Evolutionary conservation across 495 filamentous ascomycete genomes (phyloP), one percentile per base, ranked within the genome.

Genomic region (Penicillium herquei): DNA sequence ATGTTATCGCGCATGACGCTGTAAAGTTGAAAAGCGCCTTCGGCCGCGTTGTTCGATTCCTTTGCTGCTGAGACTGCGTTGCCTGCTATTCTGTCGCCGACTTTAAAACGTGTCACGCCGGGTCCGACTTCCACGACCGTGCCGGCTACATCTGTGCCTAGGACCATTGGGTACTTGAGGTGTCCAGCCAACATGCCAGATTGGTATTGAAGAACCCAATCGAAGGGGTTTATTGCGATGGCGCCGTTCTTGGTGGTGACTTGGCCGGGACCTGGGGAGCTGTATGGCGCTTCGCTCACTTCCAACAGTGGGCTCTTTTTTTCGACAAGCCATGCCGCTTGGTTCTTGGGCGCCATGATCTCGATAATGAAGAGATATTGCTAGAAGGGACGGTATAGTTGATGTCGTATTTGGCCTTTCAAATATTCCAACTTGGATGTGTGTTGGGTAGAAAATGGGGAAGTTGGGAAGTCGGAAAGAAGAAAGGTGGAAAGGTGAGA

Each of bases 1-100:
- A 77, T 57, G 44, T 61, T 63, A 7, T 64, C 57, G 7, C 52
- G 54, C 18, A 73, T 43, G 30, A 76, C 53, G 32, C 71, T 67
- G 64, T 81, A 84, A 30, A 57, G 52, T 54, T 80, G 79, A 65
- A 83, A 83, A 10, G 56, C 74, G 31, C 65, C 72, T 42, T 75
- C 48, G 31, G 58, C 42, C 13, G 65, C 46, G 26, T 59, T 49
- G 39, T 30, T 45, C 33, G 14, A 16, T 39, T 64, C 47, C 14
- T 18, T 48, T 9, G 56, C 34, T 30, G 39, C 46, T 3, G 31
- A 39, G 0, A 39, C 14, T 47, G 54, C 64, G 43, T 57, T 70
- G 58, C 70, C 77, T 44, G 72, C 57, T 30, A 80, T 73, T 39
- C 77, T 73, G 55, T 78, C 71, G 8, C 74, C 76, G 31, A 66